Evolutionary conservation across 148 eudicot genomes (phyloP), one percentile per base, ranked within the genome.

Genomic region (Fagopyrum homotropicum): DNA sequence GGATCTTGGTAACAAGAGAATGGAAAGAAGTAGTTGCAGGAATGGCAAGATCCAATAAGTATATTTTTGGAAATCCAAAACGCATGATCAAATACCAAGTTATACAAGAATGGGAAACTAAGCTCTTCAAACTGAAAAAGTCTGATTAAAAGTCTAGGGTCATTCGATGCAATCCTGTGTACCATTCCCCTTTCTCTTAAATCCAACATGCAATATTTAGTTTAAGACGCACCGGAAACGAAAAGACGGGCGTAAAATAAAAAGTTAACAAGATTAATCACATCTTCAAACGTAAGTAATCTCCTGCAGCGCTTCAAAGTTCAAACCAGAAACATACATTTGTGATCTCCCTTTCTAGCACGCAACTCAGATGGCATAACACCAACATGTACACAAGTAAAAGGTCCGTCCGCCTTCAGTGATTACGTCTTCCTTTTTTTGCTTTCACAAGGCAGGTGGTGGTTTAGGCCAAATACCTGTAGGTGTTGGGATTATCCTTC

Each of bases 381-480:
- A 55, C 17, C 60, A 55, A 7, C 69, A 63, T 12, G 45, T 5
- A 63, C 69, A 63, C 6, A 63, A 6, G 69, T 35, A 63, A 9
- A 63, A 26, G 22, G 2, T 22, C 35, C 69, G 3, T 35, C 35
- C n/a, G 5, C n/a, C 69, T 35, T 63, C 44, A 10, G 16, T 35
- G 69, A 63, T 3, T 3, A 63, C 14, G 35, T 63, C 69, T 61
- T 26, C 7, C 0, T 63, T 63, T 55, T 55, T 30, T 11, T 35
- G 40, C 66, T 60, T 7, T 30, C 17, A 64, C 46, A 9, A 40
- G 46, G 26, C 70, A 35, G 26, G 26, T 2, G 44, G 46, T 15
- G 46, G 44, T 64, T 84, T 73, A 80, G 29, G 83, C 85, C 74
- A 82, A 69, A 81, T 82, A 84, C 15, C 76, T 72, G 74, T 75